Base-by-base conservation (phyloP, 2,329 filamentous ascomycete genomes). In the Fusarium torulosum region DNA sequence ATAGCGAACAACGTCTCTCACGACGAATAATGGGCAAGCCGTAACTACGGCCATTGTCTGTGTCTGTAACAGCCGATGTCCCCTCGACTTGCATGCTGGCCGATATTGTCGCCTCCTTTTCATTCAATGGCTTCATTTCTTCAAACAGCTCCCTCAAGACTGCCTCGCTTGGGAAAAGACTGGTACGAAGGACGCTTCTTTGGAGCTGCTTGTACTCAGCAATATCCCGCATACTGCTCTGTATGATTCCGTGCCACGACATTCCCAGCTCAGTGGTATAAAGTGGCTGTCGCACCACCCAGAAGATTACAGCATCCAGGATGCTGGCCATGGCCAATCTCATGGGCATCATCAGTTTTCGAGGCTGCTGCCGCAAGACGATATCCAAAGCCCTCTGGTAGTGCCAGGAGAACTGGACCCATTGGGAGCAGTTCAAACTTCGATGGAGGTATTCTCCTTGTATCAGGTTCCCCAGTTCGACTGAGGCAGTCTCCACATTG, bases 291-390 rank as follows among this genome's bases (percentile, higher is more conserved):
- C 69, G 64, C n/a, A 75, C 55, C 11, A 78, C 40, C 72, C 72
- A 74, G 57, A 70, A 71, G 45, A 74, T 63, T 13, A 67, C 54
- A 25, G 70, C 60, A 42, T 79, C 76, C 20, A 78, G 41, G 7
- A 79, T 52, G 6, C 70, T 65, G n/a, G 73, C 76, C 65, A 79
- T 59, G 3, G 73, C 76, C 41, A 78, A 57, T 31, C 75, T 67
- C 61, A 79, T 73, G 4, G 75, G 76, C 59, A 67, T 56, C 69
- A 77, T 74, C n/a, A 75, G 53, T n/a, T 63, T 57, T 17, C 62
- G 65, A 25, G 66, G 46, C 7, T 60, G 52, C 20, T 74, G 58
- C 10, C 61, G 52, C 55, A 77, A 70, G 15, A 77, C 64, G 6
- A 77, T 67, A 6, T 75, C 73, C 29, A 79, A 44, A 1, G 77